These are phyloP conservation scores for Steccherinum ochraceum DNA, from an alignment of 768 basidiomycete genomes.

Conservation along the genomic window DNA sequence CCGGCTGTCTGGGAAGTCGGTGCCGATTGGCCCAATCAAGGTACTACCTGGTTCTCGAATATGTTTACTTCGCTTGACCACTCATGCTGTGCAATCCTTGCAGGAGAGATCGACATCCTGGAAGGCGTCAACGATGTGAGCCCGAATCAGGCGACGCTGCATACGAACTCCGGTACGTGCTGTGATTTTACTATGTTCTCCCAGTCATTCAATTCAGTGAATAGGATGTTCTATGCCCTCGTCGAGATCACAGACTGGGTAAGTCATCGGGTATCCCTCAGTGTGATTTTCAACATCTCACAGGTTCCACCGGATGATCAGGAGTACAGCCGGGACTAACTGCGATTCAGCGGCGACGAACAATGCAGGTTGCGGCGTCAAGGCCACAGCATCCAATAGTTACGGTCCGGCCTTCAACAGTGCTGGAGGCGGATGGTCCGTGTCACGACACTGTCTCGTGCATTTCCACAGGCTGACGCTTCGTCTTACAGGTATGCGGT, in stretches of 20 bases:
- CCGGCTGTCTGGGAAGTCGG: constrained; percentile 50
- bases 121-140: constrained; percentile 54
- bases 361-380: constrained; percentile 56
- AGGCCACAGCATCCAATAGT: constrained; percentile 29
- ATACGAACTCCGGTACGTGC: constrained; percentile 34
- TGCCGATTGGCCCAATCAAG: constrained; percentile 41
- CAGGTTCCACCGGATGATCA: constrained; percentile 1
- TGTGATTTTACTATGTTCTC: neutral
- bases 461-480: no score
- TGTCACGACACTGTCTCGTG: neutral
- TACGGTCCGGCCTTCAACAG: constrained; percentile 55
- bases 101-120: constrained; percentile 15
- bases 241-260: constrained; percentile 2
- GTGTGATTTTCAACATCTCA: neutral
- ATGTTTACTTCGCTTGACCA: neutral
- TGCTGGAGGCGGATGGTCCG: constrained; percentile 52
- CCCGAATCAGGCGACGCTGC: constrained; percentile 48
- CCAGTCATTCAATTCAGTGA: neutral
- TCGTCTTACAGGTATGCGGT: constrained; percentile 41
- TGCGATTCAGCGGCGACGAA: constrained; percentile 40
- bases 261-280: neutral
- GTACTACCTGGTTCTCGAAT: constrained; percentile 28
- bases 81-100: neutral
- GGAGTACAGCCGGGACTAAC: constrained; percentile 21
- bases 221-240: neutral